Evolutionary conservation across 2,329 filamentous ascomycete species (phyloP), one percentile per base, ranked within the genome.

Genomic region (Pseudogymnoascus sp.): DNA sequence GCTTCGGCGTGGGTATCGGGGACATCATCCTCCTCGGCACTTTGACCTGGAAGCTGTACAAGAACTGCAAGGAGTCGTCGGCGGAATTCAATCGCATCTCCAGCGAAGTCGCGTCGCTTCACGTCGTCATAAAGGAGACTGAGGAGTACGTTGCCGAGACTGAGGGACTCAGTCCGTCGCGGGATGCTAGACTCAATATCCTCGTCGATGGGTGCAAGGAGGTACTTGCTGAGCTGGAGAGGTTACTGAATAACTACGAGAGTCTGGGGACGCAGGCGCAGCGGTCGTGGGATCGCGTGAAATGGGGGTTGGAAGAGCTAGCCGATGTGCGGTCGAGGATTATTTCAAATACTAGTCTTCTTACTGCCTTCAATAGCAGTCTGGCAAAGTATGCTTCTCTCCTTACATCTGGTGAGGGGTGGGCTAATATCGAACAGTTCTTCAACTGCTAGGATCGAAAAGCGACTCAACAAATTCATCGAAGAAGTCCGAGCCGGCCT

Each of bases 211-310:
- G 63, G 11, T 67, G 65, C 50, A 60, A 62, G 16, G 60, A 62
- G 18, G 64, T 66, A 3, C 65, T 71, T 8, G 34, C 64, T 4
- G 67, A 71, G 25, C 57, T 71, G 8, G 62, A 68, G 30, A 63
- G 64, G 25, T 59, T 69, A 39, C 64, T 70, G 7, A 59, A 62
- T 22, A 64, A 62, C 2, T 70, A 70, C 58, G 66, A 70, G 14
- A 66, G 62, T 54, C 63, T 69, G 35, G 67, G 66, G 8, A 70
- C 67, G 2, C 65, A 71, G 41, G 62, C 64, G 20, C 65, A 68
- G 65, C 64, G 67, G 28, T 67, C 67, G 18, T 71, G 67, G 68
- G 69, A 70, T 63, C 64, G 69, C 12, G 61, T 70, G 63, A 65
- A 63, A n/a, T 71, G 67, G 58, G 68, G 67, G 6, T 54, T 68